Evolutionary conservation across 306 rosid species (phyloP).

Genomic region (Parietaria judaica): DNA sequence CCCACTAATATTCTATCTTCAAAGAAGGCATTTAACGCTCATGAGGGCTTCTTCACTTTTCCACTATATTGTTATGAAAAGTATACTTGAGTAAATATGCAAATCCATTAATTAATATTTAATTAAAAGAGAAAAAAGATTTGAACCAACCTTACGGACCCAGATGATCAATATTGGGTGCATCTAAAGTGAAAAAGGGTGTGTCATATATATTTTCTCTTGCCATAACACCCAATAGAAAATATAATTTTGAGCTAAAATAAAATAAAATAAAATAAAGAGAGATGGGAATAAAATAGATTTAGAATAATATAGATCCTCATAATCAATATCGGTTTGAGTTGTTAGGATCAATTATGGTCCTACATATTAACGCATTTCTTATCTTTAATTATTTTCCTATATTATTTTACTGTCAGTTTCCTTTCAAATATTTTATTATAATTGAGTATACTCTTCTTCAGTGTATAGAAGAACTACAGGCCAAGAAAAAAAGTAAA

Average conservation of each 20-base stretch:
- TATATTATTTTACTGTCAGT: constrained; percentile 27
- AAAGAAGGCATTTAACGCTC: constrained; percentile 1
- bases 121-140: not conserved
- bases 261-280: not conserved
- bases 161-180: constrained; percentile 18
- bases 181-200: constrained; percentile 8
- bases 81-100: not conserved
- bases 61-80: not conserved
- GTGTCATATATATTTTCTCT: constrained; percentile 9
- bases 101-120: not conserved
- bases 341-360: constrained; percentile 36
- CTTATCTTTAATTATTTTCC: not conserved
- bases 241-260: not conserved
- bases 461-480: too few species aligned
- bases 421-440: constrained; percentile 27
- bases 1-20: constrained; percentile 23
- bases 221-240: constrained; percentile 11
- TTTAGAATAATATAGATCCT: constrained; percentile 13
- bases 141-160: constrained; percentile 20
- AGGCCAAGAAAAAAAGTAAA: too few species aligned
- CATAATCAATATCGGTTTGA: constrained; percentile 20
- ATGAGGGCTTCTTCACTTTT: not conserved
- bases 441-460: not conserved
- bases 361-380: constrained; percentile 40
- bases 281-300: not conserved